Conservation (phyloP, 2,329 filamentous ascomycete genomes). For the Cladophialophora chaetospira region DNA sequence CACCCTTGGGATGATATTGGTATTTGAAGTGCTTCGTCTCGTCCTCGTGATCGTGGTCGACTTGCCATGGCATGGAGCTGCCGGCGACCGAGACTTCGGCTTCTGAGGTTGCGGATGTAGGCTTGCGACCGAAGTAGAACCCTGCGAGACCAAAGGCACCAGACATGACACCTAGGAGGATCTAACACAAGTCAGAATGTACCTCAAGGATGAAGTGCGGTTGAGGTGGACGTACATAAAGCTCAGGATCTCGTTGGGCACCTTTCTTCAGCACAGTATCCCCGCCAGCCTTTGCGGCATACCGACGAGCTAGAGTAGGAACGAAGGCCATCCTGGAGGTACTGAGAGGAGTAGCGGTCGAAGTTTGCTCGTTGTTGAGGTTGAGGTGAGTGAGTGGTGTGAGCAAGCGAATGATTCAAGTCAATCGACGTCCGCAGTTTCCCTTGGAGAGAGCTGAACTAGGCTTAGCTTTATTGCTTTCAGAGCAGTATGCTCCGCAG, state of each 20-base stretch:
- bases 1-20: constrained; percentile 83
- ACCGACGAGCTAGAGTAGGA: constrained; percentile 18
- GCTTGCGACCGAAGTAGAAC: constrained; percentile 77
- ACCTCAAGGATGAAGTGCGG: background rate
- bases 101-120: constrained; percentile 83
- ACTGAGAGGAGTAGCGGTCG: constrained; percentile 2
- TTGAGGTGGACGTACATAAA: constrained; percentile 60
- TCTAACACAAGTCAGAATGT: constrained; percentile 53
- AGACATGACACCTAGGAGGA: constrained; percentile 89
- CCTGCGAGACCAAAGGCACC: constrained; percentile 84
- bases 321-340: constrained; percentile 18
- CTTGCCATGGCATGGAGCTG: constrained; percentile 90
- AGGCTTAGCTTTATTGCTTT: background rate
- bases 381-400: constrained; percentile 18
- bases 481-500: background rate
- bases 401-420: constrained; percentile 10
- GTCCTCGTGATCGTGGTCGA: constrained; percentile 61
- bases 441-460: background rate
- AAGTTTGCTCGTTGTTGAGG: constrained; percentile 3
- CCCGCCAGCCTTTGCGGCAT: constrained; percentile 42
- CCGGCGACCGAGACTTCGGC: constrained; percentile 71
- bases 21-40: constrained; percentile 68
- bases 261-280: constrained; percentile 55
- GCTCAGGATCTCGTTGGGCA: constrained; percentile 71
- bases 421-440: constrained; percentile 9